These are phyloP conservation scores for Cystobasidiaceae sp. DNA, from an alignment of 1,284 basidiomycete genomes.

Conservation along the genomic window DNA sequence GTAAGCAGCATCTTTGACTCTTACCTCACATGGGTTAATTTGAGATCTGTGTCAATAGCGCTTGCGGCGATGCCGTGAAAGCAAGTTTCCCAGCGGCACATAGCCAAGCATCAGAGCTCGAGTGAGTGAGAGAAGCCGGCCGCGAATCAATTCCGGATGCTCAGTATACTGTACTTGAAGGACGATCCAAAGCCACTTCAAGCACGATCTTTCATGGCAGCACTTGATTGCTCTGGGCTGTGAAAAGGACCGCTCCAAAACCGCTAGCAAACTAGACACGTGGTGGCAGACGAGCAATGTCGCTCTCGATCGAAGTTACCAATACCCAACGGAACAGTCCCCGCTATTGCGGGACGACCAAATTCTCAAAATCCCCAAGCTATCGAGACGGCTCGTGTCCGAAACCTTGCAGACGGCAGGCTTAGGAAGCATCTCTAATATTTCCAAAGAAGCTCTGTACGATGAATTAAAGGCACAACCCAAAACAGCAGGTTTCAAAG, in stretches of 20 bases:
- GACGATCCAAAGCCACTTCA: background rate
- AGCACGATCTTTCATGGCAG: background rate
- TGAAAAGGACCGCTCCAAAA: background rate
- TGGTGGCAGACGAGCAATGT: background rate
- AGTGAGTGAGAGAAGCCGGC: too few relatives aligned
- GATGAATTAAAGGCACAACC: background rate
- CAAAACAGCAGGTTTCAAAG: background rate
- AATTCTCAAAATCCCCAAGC: background rate
- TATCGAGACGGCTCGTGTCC: background rate
- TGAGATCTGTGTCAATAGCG: constrained; percentile 3
- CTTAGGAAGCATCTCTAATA: background rate
- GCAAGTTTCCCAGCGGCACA: too few relatives aligned
- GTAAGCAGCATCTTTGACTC: background rate
- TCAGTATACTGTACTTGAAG: background rate
- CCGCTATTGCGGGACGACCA: too few relatives aligned
- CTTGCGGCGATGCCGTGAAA: too few relatives aligned
- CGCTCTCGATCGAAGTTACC: background rate
- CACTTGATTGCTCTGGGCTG: background rate
- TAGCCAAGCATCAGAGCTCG: too few relatives aligned
- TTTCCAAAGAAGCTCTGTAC: background rate
- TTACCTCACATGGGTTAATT: background rate
- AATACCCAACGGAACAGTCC: too few relatives aligned
- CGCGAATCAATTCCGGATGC: background rate
- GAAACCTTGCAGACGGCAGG: background rate
- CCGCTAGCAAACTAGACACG: background rate